Evolutionary conservation across 768 basidiomycete species (phyloP).

Genomic region (Tremella fuciformis): DNA sequence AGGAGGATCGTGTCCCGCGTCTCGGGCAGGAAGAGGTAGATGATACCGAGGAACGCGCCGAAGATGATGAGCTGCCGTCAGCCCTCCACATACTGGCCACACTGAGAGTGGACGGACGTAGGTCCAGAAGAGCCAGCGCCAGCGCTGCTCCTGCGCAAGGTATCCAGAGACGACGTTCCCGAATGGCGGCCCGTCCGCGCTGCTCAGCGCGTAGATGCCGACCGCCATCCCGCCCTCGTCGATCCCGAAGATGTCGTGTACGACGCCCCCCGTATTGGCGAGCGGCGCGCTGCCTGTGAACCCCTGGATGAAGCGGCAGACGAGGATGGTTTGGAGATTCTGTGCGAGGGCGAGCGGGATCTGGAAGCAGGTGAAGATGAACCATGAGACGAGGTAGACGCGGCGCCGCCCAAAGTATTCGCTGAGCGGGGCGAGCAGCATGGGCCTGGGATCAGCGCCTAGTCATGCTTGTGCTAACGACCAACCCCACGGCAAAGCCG

Average conservation of each 20-base stretch:
- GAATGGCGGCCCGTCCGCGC: slow-evolving; percentile 30
- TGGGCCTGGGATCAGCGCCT: slow-evolving; percentile 22
- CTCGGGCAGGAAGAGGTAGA: slow-evolving; percentile 34
- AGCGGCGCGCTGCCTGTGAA: slow-evolving; percentile 30
- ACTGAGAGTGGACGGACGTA: slow-evolving; percentile 19
- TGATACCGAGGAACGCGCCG: slow-evolving; percentile 28
- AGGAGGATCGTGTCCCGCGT: slow-evolving; percentile 39
- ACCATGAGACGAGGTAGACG: slow-evolving; percentile 37
- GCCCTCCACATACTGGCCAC: neutral
- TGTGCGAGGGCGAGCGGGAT: slow-evolving; percentile 32
- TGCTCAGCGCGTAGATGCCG: slow-evolving; percentile 27
- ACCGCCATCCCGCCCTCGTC: slow-evolving; percentile 28
- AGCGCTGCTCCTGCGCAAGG: slow-evolving; percentile 30
- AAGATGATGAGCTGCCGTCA: slow-evolving; percentile 33
- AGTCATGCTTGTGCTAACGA: neutral
- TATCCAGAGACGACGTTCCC: slow-evolving; percentile 30
- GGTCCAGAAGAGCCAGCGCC: slow-evolving; percentile 37
- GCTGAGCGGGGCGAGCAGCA: slow-evolving; percentile 30
- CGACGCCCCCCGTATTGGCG: slow-evolving; percentile 39
- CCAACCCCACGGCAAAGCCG: slow-evolving; percentile 28
- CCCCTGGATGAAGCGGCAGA: slow-evolving; percentile 38
- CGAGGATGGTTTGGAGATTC: slow-evolving; percentile 29
- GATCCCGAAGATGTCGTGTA: slow-evolving; percentile 34
- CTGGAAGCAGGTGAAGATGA: slow-evolving; percentile 36
- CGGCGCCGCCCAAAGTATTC: slow-evolving; percentile 29